Percentiles rank a stretch among this genome's conserved stretches.
Conservation (phyloP, 768 basidiomycete species). For the Suillus sp. region DNA sequence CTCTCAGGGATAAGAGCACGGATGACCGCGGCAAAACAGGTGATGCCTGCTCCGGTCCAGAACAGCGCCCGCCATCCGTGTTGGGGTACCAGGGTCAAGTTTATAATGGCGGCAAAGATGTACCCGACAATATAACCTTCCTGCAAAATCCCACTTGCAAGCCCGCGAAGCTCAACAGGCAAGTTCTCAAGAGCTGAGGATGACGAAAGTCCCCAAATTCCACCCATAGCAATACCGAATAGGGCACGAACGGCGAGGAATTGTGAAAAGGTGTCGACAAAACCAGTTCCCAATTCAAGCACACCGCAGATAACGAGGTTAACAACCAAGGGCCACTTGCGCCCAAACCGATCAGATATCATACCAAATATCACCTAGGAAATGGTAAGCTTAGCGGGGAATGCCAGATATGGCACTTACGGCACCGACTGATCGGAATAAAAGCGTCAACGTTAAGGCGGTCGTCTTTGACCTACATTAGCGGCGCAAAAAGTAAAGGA, state of each 20-base stretch:
- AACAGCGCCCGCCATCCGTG: slow-evolving; percentile 79
- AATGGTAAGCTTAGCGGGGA: slow-evolving; percentile 1
- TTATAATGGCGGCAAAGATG: slow-evolving; percentile 82
- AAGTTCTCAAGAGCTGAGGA: slow-evolving; percentile 88
- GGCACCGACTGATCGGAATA: slow-evolving; percentile 82
- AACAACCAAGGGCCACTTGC: slow-evolving; percentile 88
- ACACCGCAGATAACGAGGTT: slow-evolving; percentile 72
- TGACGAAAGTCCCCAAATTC: slow-evolving; percentile 84
- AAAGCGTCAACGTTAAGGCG: slow-evolving; percentile 87
- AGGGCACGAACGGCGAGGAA: slow-evolving; percentile 85
- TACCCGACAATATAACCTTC: slow-evolving; percentile 89
- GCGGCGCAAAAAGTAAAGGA: not conserved
- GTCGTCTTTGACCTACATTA: slow-evolving; percentile 48
- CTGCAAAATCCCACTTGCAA: slow-evolving; percentile 84
- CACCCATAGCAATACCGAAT: slow-evolving; percentile 89
- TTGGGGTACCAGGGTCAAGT: slow-evolving; percentile 56
- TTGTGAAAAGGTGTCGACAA: slow-evolving; percentile 70
- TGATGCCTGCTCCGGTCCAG: slow-evolving; percentile 76
- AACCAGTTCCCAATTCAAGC: slow-evolving; percentile 81
- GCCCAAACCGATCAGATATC: slow-evolving; percentile 82
- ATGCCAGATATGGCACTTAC: slow-evolving; percentile 34
- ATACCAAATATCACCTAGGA: slow-evolving; percentile 71
- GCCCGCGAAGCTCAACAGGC: slow-evolving; percentile 82
- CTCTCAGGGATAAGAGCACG: slow-evolving; percentile 81
- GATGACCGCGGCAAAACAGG: slow-evolving; percentile 65